Conservation (phyloP, 139 green algal genomes). For the Picochlorum sp. region DNA sequence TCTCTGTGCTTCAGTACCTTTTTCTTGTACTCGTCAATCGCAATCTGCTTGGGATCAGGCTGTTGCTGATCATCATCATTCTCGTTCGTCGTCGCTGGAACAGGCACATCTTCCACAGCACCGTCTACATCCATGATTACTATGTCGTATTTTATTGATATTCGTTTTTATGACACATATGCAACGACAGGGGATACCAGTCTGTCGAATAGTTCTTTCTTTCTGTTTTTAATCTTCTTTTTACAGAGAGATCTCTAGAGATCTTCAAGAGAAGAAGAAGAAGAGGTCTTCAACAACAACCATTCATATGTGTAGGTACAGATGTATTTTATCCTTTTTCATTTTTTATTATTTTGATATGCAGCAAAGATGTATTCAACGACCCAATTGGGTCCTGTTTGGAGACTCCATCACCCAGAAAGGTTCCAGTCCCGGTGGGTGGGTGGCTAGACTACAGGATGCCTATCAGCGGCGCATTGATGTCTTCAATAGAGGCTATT, state of each 20-base stretch:
- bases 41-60: conserved; percentile 6
- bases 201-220: too few species aligned
- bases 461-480: conserved; percentile 56
- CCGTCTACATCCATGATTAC: neutral
- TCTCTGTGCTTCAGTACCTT: conserved; percentile 57
- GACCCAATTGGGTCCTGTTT: conserved; percentile 53
- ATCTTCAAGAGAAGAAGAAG: too few species aligned
- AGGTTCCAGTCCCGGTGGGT: conserved; percentile 46
- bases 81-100: too few species aligned
- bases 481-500: conserved; percentile 72
- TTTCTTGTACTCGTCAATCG: conserved; percentile 40
- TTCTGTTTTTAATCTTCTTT: too few species aligned
- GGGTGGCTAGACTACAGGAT: conserved; percentile 41
- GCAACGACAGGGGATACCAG: too few species aligned
- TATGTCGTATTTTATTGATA: neutral
- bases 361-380: too few species aligned
- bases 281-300: too few species aligned
- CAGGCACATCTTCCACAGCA: neutral
- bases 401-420: conserved; percentile 72
- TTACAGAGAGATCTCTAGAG: too few species aligned
- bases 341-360: too few species aligned
- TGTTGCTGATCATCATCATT: neutral
- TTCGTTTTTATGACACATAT: too few species aligned
- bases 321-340: too few species aligned
- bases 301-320: too few species aligned